Evolutionary conservation across 805 yeast genomes (phyloP).

Genomic region (Saccharomycopsis oosterbeekiorum): DNA sequence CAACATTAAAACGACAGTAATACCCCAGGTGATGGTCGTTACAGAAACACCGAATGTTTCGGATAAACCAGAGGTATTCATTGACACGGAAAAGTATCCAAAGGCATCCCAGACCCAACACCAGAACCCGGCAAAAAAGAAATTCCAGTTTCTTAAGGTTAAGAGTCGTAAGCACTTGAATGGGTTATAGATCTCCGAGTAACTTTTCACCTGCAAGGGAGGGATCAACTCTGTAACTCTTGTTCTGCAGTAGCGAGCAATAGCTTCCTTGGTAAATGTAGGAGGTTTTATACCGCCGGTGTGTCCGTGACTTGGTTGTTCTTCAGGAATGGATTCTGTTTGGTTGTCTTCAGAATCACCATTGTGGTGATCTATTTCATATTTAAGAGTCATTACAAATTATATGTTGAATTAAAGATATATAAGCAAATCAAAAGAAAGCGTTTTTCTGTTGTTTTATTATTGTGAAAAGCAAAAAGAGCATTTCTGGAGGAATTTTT

Average conservation of each 20-base stretch:
- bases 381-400: not conserved
- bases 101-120: slow-evolving; percentile 70
- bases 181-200: slow-evolving; percentile 29
- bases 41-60: slow-evolving; percentile 33
- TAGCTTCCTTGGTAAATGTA: not conserved
- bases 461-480: too few species aligned
- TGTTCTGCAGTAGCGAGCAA: slow-evolving; percentile 4
- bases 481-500: too few species aligned
- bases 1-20: slow-evolving; percentile 57
- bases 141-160: slow-evolving; percentile 40
- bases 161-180: slow-evolving; percentile 31
- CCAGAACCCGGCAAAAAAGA: slow-evolving; percentile 46
- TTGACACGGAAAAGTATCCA: slow-evolving; percentile 56
- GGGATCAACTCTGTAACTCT: slow-evolving; percentile 10
- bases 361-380: not conserved
- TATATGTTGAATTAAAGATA: not conserved
- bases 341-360: not conserved
- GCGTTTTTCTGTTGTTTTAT: too few species aligned
- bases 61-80: slow-evolving; percentile 44
- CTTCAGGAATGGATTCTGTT: not conserved
- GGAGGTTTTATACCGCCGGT: not conserved
- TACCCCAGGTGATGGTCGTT: slow-evolving; percentile 58
- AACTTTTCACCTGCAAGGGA: slow-evolving; percentile 2
- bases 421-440: too few species aligned
- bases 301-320: not conserved